These are phyloP conservation scores for Amanita brunnescens DNA, from an alignment of 768 basidiomycete genomes.

Conservation along the genomic window DNA sequence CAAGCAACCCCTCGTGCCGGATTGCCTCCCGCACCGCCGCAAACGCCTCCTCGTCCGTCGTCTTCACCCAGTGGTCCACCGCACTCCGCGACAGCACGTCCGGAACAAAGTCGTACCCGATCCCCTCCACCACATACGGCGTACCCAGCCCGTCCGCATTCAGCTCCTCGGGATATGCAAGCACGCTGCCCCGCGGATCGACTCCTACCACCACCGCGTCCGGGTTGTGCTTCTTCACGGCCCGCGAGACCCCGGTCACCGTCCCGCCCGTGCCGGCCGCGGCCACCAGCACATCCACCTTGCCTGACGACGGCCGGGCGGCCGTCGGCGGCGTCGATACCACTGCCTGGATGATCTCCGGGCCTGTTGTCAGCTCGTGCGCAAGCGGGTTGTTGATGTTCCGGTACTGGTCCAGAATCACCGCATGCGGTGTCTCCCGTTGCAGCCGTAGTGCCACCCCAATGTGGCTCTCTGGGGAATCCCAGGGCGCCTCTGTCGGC, in stretches of 20 bases:
- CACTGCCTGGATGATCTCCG: conserved; percentile 83
- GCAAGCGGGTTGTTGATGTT: conserved; percentile 86
- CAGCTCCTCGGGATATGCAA: conserved; percentile 62
- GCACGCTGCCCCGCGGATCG: conserved; percentile 91
- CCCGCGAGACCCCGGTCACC: conserved; percentile 77
- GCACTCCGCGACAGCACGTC: conserved; percentile 68
- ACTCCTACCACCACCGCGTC: conserved; percentile 73
- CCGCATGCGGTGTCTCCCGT: conserved; percentile 68
- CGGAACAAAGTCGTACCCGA: conserved; percentile 92
- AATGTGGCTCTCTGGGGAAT: conserved; percentile 87
- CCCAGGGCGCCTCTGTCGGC: conserved; percentile 82
- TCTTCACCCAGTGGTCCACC: conserved; percentile 83
- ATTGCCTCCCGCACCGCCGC: conserved; percentile 67
- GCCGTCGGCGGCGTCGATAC: conserved; percentile 53
- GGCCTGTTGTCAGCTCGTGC: conserved; percentile 85
- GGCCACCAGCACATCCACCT: conserved; percentile 76
- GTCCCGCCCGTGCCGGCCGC: conserved; percentile 96
- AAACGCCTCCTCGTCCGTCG: conserved; percentile 74
- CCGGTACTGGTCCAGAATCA: conserved; percentile 90
- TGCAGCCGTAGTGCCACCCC: conserved; percentile 78
- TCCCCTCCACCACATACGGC: conserved; percentile 86
- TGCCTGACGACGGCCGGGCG: conserved; percentile 51
- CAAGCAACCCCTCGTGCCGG: conserved; percentile 78
- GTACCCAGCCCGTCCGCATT: conserved; percentile 44
- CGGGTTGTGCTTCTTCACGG: conserved; percentile 68